Evolutionary conservation across 352 stramenopile genomes (phyloP), one percentile per base, ranked within the genome.

Genomic region (Phytophthora agathidicida): DNA sequence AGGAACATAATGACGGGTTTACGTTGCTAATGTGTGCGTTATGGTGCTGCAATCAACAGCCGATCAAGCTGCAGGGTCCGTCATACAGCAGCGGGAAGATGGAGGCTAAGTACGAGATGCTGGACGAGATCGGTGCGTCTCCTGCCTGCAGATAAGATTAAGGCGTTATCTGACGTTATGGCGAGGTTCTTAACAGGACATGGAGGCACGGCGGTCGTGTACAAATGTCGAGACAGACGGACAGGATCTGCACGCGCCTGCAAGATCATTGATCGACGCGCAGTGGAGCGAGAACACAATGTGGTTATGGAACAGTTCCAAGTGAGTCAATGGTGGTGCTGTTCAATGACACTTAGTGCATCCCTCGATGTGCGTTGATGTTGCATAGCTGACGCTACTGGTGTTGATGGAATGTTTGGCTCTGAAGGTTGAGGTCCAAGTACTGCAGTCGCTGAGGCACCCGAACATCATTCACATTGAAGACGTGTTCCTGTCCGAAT

Each of bases 381-480:
- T 16, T 39, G 16, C 9, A 35, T 71, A 38, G 31, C 28, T 60
- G 24, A 48, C 30, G 24, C 17, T 32, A 32, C 37, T 17, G 37
- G 45, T 14, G 33, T 16, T 43, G 20, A 11, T 20, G 33, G n/a
- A n/a, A n/a, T n/a, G 9, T 45, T 5, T 26, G 7, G 14, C 22
- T 7, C 2, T 56, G 11, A 26, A 95, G 86, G 76, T 94, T 33
- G 87, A 96, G 32, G 89, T 96, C n/a, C 85, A 94, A 73, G 85
- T 97, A 52, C 68, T 97, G n/a, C 79, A 93, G 69, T 92, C 81
- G 13, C 76, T 97, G 65, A 73, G 77, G 17, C 89, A 97, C 41
- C 83, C 86, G n/a, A 96, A 96, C 55, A 96, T 97, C 65, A 94
- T 97, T 44, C 81, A 81, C 42, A 93, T 96, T 43, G 77, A 94